These are phyloP conservation scores for Microbotryum saponariae DNA, from an alignment of 1,284 basidiomycete species.

Conservation along the genomic window DNA sequence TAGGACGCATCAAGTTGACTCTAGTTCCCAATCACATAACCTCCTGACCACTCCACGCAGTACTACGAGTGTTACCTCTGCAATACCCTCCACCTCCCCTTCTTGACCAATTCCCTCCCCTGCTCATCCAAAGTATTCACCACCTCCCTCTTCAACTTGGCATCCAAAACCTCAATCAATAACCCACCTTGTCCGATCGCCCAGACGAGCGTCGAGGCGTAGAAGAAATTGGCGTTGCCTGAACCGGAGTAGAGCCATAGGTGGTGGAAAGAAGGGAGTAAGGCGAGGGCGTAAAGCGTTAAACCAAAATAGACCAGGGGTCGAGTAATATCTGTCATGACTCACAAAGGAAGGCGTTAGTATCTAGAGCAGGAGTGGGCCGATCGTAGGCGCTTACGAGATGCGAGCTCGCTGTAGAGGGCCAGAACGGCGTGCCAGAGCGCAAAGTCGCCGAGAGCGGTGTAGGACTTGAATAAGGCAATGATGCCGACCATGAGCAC, in stretches of 20 bases:
- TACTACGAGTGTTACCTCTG: constrained; percentile 14
- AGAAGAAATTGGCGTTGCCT: constrained; percentile 98
- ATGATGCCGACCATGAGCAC: constrained; percentile 70
- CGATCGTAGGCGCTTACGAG: constrained; percentile 52
- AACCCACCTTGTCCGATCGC: constrained; percentile 39
- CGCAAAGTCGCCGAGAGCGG: constrained; percentile 78
- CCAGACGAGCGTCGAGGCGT: constrained; percentile 88
- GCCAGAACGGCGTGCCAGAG: constrained; percentile 72
- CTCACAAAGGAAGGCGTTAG: background rate
- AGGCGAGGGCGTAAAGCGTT: constrained; percentile 72
- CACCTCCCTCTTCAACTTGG: constrained; percentile 14
- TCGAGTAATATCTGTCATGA: constrained; percentile 64
- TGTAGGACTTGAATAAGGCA: constrained; percentile 84
- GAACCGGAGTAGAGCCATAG: constrained; percentile 87
- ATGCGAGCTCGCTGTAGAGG: constrained; percentile 74
- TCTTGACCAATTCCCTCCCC: constrained; percentile 9
- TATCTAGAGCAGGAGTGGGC: background rate
- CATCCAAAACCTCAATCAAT: constrained; percentile 19
- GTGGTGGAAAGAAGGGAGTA: constrained; percentile 84
- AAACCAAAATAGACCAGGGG: constrained; percentile 78
- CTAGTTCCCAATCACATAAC: no score
- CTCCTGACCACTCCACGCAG: no score
- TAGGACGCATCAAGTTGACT: no score
- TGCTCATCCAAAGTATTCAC: constrained; percentile 5
- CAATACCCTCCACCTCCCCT: constrained; percentile 20